Evolutionary conservation across 108 stramenopile species (phyloP).

Genomic region (Epithemia pelagica): DNA sequence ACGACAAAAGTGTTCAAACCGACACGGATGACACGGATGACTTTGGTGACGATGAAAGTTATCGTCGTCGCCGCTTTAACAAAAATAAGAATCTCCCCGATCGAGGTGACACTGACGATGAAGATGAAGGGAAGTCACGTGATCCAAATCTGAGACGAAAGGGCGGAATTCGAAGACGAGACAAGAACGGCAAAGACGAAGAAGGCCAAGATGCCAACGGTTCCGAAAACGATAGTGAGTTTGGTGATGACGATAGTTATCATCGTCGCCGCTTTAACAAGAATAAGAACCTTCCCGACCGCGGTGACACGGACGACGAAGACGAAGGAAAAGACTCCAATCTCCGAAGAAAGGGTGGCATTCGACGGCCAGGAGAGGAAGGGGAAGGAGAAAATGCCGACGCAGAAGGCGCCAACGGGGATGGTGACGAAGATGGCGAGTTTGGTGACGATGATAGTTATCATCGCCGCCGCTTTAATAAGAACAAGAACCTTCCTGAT

Average conservation of each 20-base stretch:
- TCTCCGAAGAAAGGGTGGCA: not conserved
- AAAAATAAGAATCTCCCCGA: not conserved
- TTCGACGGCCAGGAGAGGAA: not conserved
- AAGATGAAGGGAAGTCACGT: not conserved
- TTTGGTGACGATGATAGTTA: not conserved
- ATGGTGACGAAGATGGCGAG: constrained; percentile 9
- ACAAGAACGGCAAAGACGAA: not conserved
- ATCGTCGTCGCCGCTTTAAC: not conserved
- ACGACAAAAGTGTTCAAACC: too few relatives aligned
- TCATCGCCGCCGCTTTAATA: not conserved
- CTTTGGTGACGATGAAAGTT: not conserved
- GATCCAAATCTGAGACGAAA: not conserved
- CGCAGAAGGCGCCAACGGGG: constrained; percentile 2
- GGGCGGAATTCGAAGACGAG: not conserved
- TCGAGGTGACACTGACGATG: not conserved
- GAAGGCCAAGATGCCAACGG: not conserved
- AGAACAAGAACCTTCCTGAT: not conserved
- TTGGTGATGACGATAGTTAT: not conserved
- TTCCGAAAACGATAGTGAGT: not conserved
- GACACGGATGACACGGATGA: not conserved
- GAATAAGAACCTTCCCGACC: not conserved
- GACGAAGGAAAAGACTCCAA: not conserved
- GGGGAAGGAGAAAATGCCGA: constrained; percentile 25
- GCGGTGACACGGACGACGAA: constrained; percentile 2
- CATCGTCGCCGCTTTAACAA: not conserved